Evolutionary conservation across 768 basidiomycete genomes (phyloP), one percentile per base, ranked within the genome.

Genomic region (Russula griseocarnosa): DNA sequence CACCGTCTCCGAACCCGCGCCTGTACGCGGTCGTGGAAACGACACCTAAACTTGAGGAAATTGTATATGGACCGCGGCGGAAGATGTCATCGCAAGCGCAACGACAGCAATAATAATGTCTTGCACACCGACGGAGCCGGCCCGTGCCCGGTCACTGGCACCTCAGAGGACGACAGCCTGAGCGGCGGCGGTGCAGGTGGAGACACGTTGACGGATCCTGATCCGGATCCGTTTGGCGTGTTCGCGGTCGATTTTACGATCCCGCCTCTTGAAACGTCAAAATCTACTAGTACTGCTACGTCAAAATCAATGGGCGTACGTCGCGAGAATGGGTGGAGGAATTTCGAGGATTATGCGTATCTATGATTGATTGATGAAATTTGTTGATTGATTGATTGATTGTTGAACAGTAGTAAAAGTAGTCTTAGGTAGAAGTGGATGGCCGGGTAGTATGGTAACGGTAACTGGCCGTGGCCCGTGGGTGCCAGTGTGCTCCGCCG

Each of bases 301-400:
- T 5, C 42, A n/a, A n/a, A n/a, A 20, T 28, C 44, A 34, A n/a
- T 47, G 34, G 20, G 34, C 24, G 32, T 26, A 26, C 32, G 24
- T 26, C 56, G 57, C 5, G 58, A 63, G 16, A 13, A n/a, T 8
- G 26, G 52, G 11, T 63, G 62, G 62, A 63, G 49, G 52, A 63
- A 59, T 28, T 18, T 59, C 8, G 62, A 63, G 26, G 62, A 63
- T 24, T 63, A 58, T 5, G 56, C 36, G 0, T 58, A 63, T 24
- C 24, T 32, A 32, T 10, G 56, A 63, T 16, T 51, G 49, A 50
- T 20, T 2, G 20, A n/a, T 6, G 30, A 6, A 6, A 22, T n/a
- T n/a, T n/a, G n/a, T n/a, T 22, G 44, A 22, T 22, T 5, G 44
- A 46, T 22, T 22, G 44, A 46, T 4, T 6, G 30, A 6, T 30